A percentile compares a stretch with the other conserved stretches of the same genome.
Evolutionary conservation across 208 protist species (phyloP).

Genomic region (Naegleria fowleri): DNA sequence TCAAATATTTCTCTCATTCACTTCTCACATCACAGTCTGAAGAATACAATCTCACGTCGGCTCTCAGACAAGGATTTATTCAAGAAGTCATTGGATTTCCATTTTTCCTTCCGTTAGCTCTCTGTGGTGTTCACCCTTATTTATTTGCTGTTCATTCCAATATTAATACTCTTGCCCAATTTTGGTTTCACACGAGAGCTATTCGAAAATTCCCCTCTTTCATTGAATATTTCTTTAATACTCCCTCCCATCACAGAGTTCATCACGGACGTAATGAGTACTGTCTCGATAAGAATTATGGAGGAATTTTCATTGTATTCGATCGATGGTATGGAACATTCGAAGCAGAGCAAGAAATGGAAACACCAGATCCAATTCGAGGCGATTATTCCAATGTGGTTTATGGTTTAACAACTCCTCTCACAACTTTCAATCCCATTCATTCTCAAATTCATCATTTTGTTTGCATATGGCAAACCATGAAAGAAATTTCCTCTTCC

Average conservation of each 20-base stretch:
- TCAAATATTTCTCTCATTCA: no score
- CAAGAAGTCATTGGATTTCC: neutral
- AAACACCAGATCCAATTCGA: neutral
- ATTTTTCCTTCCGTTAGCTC: neutral
- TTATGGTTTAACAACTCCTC: neutral
- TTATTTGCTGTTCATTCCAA: neutral
- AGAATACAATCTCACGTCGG: neutral
- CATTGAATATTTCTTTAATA: neutral
- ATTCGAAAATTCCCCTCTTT: neutral
- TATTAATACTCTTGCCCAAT: neutral
- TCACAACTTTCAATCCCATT: neutral
- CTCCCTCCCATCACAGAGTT: constrained; percentile 7
- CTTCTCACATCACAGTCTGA: no score
- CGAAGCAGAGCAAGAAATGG: neutral
- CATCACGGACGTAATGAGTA: constrained; percentile 2
- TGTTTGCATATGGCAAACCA: neutral
- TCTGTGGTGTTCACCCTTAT: neutral
- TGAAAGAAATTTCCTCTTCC: neutral
- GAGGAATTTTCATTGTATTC: neutral
- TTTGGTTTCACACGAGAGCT: neutral
- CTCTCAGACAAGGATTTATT: neutral
- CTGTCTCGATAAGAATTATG: constrained; percentile 17
- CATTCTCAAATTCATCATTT: neutral
- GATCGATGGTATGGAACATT: constrained; percentile 2
- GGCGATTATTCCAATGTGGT: neutral